Percentiles rank a stretch among this genome's conserved stretches.
These are phyloP conservation scores for Eustoma russellianum DNA, from an alignment of 257 asterid genomes.

Conservation along the genomic window DNA sequence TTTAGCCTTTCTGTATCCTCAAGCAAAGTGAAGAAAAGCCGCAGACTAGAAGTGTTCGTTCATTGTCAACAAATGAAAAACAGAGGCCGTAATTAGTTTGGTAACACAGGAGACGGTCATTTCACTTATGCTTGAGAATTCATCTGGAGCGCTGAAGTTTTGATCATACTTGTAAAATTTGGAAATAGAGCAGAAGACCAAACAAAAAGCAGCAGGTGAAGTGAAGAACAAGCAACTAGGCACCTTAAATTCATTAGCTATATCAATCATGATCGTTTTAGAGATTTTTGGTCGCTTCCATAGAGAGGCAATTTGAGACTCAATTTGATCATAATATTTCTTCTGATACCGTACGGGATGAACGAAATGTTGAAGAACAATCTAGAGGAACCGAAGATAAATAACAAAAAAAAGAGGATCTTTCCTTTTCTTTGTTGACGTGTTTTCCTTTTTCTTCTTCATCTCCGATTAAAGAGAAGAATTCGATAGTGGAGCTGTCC, in stretches of 20 bases:
- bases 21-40: slow-evolving; percentile 45
- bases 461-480: too few relatives aligned
- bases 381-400: too few relatives aligned
- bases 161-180: slow-evolving; percentile 47
- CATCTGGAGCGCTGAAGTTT: slow-evolving; percentile 24
- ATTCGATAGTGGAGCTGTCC: too few relatives aligned
- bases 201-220: slow-evolving; percentile 57
- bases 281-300: too few relatives aligned
- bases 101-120: slow-evolving; percentile 32
- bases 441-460: too few relatives aligned
- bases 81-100: slow-evolving; percentile 27
- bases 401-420: too few relatives aligned
- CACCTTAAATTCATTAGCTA: slow-evolving; percentile 34
- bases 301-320: too few relatives aligned
- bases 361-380: too few relatives aligned
- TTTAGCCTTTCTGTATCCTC: slow-evolving; percentile 44
- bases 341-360: too few relatives aligned
- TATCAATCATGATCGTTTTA: slow-evolving; percentile 54
- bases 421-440: too few relatives aligned
- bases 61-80: slow-evolving; percentile 34
- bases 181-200: slow-evolving; percentile 50
- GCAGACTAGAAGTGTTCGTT: slow-evolving; percentile 31
- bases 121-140: slow-evolving; percentile 17
- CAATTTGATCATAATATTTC: too few relatives aligned
- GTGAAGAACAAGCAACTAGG: slow-evolving; percentile 47